Evolutionary conservation across 306 rosid genomes (phyloP), one percentile per base, ranked within the genome.

Genomic region (Cicer judaicum): DNA sequence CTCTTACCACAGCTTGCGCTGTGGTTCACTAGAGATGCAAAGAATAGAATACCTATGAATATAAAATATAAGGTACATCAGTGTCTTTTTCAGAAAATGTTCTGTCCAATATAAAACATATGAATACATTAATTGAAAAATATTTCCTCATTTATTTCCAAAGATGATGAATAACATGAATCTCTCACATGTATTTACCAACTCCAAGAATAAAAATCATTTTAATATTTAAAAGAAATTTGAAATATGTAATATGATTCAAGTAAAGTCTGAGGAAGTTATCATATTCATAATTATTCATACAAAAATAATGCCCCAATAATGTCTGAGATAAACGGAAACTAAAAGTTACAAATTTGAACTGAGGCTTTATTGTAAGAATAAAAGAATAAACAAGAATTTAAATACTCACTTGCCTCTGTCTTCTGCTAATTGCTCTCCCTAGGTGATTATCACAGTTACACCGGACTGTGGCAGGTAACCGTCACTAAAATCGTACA

Each of bases 391-490:
- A 53, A 21, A 29, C 5, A 46, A 47, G 13, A 83, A 59, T 24
- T 70, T 46, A 46, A 44, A 70, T 10, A 44, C 52, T 19, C 76
- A 80, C 90, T 77, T 84, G 88, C 87, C 88, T 82, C 76, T n/a
- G 60, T 61, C 80, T 42, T 66, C 73, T 64, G 56, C 39, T 7
- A 34, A 44, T 53, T 64, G 16, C 64, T 55, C 44, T 76, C 70
- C 21, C 44, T 10, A 2, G 19, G 54, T 49, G 56, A 49, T 16
- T 18, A 42, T 68, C 78, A 70, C 50, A 56, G 72, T 52, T 43
- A 62, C 56, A 73, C 18, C 43, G 7, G 40, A 29, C 79, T 56
- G 64, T 11, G 76, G 65, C 40, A 14, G 24, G 53, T 14, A 16
- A 74, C 44, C 68, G 57, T 73, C 78, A 53, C 18, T 8, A 7